Conservation (phyloP, 306 rosid genomes). For the Abrus pulchellus region DNA sequence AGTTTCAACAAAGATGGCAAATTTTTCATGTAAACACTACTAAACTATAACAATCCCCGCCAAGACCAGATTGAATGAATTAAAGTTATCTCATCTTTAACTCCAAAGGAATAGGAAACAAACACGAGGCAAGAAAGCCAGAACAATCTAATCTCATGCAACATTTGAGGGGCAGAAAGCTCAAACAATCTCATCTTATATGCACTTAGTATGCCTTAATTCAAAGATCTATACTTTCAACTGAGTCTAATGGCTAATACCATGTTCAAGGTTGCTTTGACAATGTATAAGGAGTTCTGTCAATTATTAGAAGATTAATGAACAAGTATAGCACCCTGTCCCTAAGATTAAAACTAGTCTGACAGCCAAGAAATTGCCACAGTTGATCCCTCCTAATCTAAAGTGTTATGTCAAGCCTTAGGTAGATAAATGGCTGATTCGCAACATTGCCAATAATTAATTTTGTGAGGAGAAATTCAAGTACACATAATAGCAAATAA, state of each 20-base stretch:
- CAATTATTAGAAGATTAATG: background rate
- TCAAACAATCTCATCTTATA: background rate
- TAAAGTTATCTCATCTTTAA: background rate
- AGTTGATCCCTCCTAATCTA: slow-evolving; percentile 16
- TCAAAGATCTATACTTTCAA: slow-evolving; percentile 13
- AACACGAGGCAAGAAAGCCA: background rate
- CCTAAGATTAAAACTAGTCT: slow-evolving; percentile 18
- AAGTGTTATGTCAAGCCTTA: slow-evolving; percentile 3
- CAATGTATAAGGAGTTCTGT: background rate
- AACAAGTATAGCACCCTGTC: background rate
- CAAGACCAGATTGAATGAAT: background rate
- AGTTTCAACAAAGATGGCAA: background rate
- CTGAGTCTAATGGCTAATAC: background rate
- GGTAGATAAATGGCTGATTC: slow-evolving; percentile 23
- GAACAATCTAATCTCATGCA: background rate
- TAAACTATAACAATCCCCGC: slow-evolving; percentile 7
- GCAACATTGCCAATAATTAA: slow-evolving; percentile 16
- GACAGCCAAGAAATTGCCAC: slow-evolving; percentile 12
- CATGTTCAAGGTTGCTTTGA: slow-evolving; percentile 10
- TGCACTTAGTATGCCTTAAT: background rate
- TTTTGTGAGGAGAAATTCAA: slow-evolving; percentile 23
- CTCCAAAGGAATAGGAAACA: slow-evolving; percentile 1
- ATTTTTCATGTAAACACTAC: background rate
- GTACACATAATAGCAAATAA: slow-evolving; percentile 28
- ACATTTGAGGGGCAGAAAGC: background rate